Evolutionary conservation across 257 asterid species (phyloP).

Genomic region (Solanum virginianum): DNA sequence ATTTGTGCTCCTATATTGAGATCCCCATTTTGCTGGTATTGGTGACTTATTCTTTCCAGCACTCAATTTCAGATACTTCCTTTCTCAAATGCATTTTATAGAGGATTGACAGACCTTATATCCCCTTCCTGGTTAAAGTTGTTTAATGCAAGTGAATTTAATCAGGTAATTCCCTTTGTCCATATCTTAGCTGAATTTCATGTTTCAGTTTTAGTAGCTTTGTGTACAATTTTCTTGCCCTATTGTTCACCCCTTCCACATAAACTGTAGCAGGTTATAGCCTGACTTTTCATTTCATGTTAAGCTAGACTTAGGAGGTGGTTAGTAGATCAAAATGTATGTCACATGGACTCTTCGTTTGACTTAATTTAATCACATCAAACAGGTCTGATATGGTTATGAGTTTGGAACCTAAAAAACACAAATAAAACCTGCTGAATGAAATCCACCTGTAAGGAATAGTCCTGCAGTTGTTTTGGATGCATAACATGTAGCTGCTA

Average conservation of each 20-base stretch:
- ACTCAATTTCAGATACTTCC: conserved; percentile 70
- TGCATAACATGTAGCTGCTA: background rate
- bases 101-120: conserved; percentile 87
- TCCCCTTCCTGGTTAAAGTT: conserved; percentile 95
- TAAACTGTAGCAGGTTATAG: background rate
- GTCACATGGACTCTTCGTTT: background rate
- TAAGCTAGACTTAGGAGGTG: background rate
- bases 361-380: background rate
- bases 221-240: background rate
- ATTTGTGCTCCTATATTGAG: conserved; percentile 2
- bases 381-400: background rate
- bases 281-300: background rate
- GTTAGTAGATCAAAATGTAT: background rate
- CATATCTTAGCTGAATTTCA: background rate
- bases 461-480: background rate
- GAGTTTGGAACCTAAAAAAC: background rate
- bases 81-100: conserved; percentile 86
- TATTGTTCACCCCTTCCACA: background rate
- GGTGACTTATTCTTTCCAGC: conserved; percentile 14
- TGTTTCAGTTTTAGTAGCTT: background rate
- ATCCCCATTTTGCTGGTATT: conserved; percentile 9
- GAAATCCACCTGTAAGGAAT: background rate
- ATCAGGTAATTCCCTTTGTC: conserved; percentile 54
- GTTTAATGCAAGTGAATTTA: conserved; percentile 88
- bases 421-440: background rate